Base-by-base conservation (phyloP, 1,284 basidiomycete species). In the Pascua guehoae region DNA sequence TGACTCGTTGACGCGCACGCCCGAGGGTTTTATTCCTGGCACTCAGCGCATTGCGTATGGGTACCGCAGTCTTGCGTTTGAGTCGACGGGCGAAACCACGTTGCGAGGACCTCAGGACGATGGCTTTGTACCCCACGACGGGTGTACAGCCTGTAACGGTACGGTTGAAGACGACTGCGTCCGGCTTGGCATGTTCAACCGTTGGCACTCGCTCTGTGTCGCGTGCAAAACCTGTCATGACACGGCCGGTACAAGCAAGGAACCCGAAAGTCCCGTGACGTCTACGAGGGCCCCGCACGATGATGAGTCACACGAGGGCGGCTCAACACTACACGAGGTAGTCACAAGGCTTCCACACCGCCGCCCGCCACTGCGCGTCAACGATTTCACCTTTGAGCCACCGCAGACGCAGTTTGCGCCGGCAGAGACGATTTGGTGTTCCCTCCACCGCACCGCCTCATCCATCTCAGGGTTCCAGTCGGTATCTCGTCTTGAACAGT, bases 81-180 rank as follows among this genome's bases (percentile, higher is more conserved):
- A 93, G 74, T 84, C 87, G 69, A 89, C 91, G 14, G 90, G 90
- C 38, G 91, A 93, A 63, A 87, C 88, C 0, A 90, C 90, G 1
- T 88, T 93, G 67, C 80, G 60, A 68, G 75, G 72, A 36, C 73
- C 69, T 8, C 71, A 68, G 51, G 65, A 67, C 53, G 66, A 72
- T 51, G 51, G 68, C 41, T 70, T 73, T 54, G 71, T 78, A 24
- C 75, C 79, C 12, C 71, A 79, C n/a, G 96, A 98, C 79, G 83
- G 94, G 41, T 99, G 96, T 72, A 85, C 91, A 48, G 86, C 85
- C 64, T 99, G 96, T 74, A 84, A 84, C 43, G 81, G 86, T 61
- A 95, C 94, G 0, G 90, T 99, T 18, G 96, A 99, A 75, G 96
- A 99, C 73, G 95, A 98, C 69, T 98, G 96, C 70, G 87, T 91